Percentiles rank a stretch among this genome's conserved stretches.
Conservation (phyloP, 805 yeast genomes). For the Cyberlindnera petersonii region DNA sequence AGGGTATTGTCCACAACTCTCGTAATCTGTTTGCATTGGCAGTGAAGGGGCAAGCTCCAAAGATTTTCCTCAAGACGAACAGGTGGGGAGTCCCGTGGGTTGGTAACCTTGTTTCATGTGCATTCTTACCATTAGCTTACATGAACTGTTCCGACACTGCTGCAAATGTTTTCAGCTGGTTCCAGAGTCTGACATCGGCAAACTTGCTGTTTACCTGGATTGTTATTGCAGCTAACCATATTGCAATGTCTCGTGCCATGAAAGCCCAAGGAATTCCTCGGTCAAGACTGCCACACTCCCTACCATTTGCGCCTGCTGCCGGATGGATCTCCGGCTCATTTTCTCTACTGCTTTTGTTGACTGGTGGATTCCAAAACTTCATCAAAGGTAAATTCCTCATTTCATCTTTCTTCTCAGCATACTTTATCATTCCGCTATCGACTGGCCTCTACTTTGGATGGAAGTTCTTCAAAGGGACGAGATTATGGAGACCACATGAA, state of each 20-base stretch:
- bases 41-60: constrained; percentile 34
- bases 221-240: constrained; percentile 29
- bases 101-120: constrained; percentile 23
- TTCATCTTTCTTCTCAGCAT: constrained; percentile 12
- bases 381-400: constrained; percentile 28
- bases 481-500: constrained; percentile 32
- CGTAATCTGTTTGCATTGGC: constrained; percentile 37
- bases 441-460: constrained; percentile 29
- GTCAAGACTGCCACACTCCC: constrained; percentile 12
- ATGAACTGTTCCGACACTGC: constrained; percentile 28
- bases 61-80: constrained; percentile 29
- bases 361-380: constrained; percentile 34
- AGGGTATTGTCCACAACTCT: constrained; percentile 27
- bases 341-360: constrained; percentile 28
- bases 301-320: constrained; percentile 19
- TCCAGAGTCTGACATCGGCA: constrained; percentile 31
- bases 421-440: constrained; percentile 26
- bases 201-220: constrained; percentile 30
- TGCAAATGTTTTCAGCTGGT: constrained; percentile 33
- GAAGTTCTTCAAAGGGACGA: constrained; percentile 31
- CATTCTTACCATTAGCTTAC: constrained; percentile 34
- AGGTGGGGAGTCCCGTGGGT: constrained; percentile 31
- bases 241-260: constrained; percentile 32
- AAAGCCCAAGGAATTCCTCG: constrained; percentile 32
- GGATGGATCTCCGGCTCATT: constrained; percentile 31